Base-by-base conservation (phyloP, 345 rosid genomes). In the Aquilaria yunnanensis region DNA sequence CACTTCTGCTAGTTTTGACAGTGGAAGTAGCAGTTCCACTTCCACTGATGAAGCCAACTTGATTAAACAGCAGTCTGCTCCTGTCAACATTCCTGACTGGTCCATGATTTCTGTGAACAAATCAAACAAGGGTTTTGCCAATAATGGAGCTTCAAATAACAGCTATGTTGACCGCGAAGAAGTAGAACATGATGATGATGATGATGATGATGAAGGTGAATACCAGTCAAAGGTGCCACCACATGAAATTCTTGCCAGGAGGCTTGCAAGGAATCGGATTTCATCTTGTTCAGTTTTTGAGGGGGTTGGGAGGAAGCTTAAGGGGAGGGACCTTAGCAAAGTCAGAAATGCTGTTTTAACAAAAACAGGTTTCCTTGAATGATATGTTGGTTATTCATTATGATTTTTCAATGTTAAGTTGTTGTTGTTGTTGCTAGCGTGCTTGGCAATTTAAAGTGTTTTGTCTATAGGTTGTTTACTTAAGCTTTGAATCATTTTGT, bases 291-390 rank as follows among this genome's bases (percentile, higher is more conserved):
- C 96, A 2, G 96, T 89, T 6, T 70, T 77, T 61, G 96, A 92
- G 84, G 98, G 98, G 45, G 86, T 68, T 34, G 93, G 98, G 12
- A 81, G 96, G 81, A 89, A 76, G 37, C 75, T 92, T 56, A 92
- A 89, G 74, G 98, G 96, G 54, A 74, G 98, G 73, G 96, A 89
- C 52, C 81, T 92, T 50, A 80, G 88, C 68, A 80, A 69, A 66
- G 82, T 92, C 51, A 89, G 98, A 68, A 78, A 92, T 70, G 89
- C 90, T 51, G 70, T 89, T 5, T 71, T 92, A 68, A 87, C 80
- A 54, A 81, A 69, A 71, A 92, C 98, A 57, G 97, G 98, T 14
- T 92, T 92, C 57, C 91, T 92, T 64, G 97, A 89, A 65, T 74
- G 57, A 62, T 68, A 4, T 37, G 43, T 37, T 16, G 23, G 23